Conservation (phyloP, 257 asterid genomes). For the Nicotiana otophora region DNA sequence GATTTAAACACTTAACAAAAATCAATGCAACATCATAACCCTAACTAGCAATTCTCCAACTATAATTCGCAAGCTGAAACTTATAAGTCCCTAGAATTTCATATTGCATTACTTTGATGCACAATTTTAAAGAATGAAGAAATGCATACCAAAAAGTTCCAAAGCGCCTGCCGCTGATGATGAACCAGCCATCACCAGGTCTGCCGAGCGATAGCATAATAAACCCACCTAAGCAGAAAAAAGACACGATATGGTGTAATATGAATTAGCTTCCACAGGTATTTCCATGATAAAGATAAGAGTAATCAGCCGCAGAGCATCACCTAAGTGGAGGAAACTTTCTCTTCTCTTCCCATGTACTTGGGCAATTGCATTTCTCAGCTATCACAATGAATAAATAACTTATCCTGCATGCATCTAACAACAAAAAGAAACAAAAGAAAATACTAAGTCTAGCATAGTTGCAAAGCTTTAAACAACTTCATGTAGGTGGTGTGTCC, state of each 20-base stretch:
- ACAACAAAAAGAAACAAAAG: slow-evolving; percentile 3
- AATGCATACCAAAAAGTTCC: neutral
- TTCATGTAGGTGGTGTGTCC: neutral
- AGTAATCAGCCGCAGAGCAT: neutral
- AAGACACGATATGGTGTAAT: neutral
- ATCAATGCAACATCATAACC: neutral
- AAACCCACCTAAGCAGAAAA: neutral
- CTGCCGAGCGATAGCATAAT: neutral
- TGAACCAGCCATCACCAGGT: neutral
- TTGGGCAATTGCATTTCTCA: neutral
- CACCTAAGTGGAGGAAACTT: slow-evolving; percentile 4
- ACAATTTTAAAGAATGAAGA: neutral
- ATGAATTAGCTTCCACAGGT: neutral
- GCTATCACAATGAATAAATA: neutral
- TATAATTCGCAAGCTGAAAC: neutral
- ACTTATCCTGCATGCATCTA: slow-evolving; percentile 3
- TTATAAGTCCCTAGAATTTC: neutral
- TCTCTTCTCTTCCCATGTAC: neutral
- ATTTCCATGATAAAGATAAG: neutral
- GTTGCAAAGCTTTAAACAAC: neutral
- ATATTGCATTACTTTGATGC: neutral
- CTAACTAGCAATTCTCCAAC: neutral
- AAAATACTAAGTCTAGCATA: neutral
- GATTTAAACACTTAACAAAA: neutral
- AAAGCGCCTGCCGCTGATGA: neutral